These are phyloP conservation scores for Aspergillus awamori DNA, from an alignment of 2,329 filamentous ascomycete species.

Conservation along the genomic window DNA sequence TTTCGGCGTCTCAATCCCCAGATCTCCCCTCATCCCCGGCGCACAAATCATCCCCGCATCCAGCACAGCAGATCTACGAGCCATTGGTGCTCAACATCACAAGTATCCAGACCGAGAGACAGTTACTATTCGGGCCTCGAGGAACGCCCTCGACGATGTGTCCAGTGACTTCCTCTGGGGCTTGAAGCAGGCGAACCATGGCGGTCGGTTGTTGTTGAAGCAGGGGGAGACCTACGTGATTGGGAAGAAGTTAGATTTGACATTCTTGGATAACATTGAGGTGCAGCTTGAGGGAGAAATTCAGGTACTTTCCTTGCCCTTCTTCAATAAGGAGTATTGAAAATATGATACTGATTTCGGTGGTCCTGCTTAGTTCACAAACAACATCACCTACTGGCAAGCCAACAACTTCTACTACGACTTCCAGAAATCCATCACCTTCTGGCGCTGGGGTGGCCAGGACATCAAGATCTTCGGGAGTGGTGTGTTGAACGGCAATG, in stretches of 20 bases:
- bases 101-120: conserved; percentile 44
- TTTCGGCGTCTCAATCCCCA: too few species aligned
- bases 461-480: conserved; percentile 63
- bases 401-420: conserved; percentile 54
- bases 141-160: conserved; percentile 59
- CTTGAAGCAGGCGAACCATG: conserved; percentile 60
- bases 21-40: conserved; percentile 22
- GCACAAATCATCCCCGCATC: conserved; percentile 29
- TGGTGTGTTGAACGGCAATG: conserved; percentile 61
- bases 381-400: conserved; percentile 54
- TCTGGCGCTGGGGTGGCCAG: conserved; percentile 66
- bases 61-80: conserved; percentile 22
- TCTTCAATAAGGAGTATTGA: too few species aligned
- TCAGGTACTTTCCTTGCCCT: conserved; percentile 34
- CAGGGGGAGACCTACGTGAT: conserved; percentile 60
- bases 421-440: conserved; percentile 61
- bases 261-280: conserved; percentile 60
- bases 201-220: conserved; percentile 59
- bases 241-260: conserved; percentile 62
- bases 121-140: conserved; percentile 57
- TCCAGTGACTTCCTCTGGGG: conserved; percentile 59
- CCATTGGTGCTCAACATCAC: conserved; percentile 28
- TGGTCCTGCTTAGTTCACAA: conserved; percentile 42
- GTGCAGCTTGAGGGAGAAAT: conserved; percentile 62
- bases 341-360: too few species aligned